phyloP scores from a whole-genome alignment of 23 red algal genomes.

The Gracilaria caudata region DNA sequence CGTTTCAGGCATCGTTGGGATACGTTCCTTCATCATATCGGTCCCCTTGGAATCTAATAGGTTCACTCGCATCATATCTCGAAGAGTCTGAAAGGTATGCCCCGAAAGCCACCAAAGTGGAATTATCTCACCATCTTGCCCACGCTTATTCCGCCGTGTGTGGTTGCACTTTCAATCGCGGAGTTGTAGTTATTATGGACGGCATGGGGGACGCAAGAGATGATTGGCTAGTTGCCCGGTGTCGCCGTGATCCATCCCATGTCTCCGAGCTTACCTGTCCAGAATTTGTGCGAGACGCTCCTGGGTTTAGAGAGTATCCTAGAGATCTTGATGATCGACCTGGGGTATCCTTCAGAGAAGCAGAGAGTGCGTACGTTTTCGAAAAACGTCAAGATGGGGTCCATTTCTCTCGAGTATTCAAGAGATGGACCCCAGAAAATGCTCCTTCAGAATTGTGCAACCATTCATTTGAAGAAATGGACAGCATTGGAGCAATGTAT shows the following conservation, averaged over 20 bases:
- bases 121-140: slow-evolving; percentile 90
- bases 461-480: slow-evolving; percentile 96
- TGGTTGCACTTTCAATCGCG: slow-evolving; percentile 23
- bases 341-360: slow-evolving; percentile 67
- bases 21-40: slow-evolving; percentile 38
- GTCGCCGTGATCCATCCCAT: slow-evolving; percentile 1
- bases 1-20: slow-evolving; percentile 55
- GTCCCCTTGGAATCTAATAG: slow-evolving; percentile 70
- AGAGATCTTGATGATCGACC: slow-evolving; percentile 23
- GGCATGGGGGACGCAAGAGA: slow-evolving; percentile 87
- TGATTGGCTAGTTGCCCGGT: slow-evolving; percentile 36
- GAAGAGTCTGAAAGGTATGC: neutral
- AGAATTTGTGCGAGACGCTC: slow-evolving; percentile 9
- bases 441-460: slow-evolving; percentile 79
- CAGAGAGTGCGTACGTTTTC: slow-evolving; percentile 72
- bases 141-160: slow-evolving; percentile 72
- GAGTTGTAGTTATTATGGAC: slow-evolving; percentile 90
- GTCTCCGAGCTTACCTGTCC: slow-evolving; percentile 35
- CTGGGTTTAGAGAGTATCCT: slow-evolving; percentile 61
- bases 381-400: slow-evolving; percentile 22
- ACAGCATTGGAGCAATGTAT: slow-evolving; percentile 87
- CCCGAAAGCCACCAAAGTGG: slow-evolving; percentile 53
- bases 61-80: neutral
- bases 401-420: slow-evolving; percentile 63
- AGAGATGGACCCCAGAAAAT: slow-evolving; percentile 79